These are phyloP conservation scores for Williopsis jadinii DNA, from an alignment of 1,139 yeast genomes.

Conservation along the genomic window DNA sequence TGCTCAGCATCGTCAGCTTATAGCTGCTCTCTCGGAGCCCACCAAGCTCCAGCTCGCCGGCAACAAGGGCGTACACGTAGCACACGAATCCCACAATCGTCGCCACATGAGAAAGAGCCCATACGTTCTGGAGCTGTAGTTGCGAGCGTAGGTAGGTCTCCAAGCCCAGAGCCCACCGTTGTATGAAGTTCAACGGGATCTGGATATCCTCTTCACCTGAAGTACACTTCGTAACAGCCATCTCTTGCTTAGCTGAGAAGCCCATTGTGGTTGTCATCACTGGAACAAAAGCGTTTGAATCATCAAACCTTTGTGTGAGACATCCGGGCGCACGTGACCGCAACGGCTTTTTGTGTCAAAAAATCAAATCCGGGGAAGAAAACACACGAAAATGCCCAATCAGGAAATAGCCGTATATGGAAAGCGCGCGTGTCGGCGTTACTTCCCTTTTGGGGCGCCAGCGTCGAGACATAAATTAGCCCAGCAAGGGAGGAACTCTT, in stretches of 20 bases:
- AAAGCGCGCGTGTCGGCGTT: neutral
- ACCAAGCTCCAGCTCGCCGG: neutral
- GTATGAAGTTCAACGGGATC: conserved; percentile 6
- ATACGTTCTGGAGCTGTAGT: conserved; percentile 16
- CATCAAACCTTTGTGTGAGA: too few relatives aligned
- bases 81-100: conserved; percentile 14
- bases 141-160: conserved; percentile 9
- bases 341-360: neutral
- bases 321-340: too few relatives aligned
- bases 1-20: conserved; percentile 20
- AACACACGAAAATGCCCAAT: neutral
- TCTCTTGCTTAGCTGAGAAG: neutral
- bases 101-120: conserved; percentile 16
- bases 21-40: conserved; percentile 17
- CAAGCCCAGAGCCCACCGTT: neutral
- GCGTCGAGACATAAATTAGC: neutral
- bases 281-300: too few relatives aligned
- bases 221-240: neutral
- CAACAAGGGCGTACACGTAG: conserved; percentile 5
- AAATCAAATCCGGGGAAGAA: neutral
- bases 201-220: conserved; percentile 1
- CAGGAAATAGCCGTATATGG: neutral
- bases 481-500: neutral
- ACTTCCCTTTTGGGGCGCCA: neutral
- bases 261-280: too few relatives aligned